Evolutionary conservation across 164 flowering plant species (phyloP), one percentile per base, ranked within the genome.

Genomic region (Litsea cubeba): DNA sequence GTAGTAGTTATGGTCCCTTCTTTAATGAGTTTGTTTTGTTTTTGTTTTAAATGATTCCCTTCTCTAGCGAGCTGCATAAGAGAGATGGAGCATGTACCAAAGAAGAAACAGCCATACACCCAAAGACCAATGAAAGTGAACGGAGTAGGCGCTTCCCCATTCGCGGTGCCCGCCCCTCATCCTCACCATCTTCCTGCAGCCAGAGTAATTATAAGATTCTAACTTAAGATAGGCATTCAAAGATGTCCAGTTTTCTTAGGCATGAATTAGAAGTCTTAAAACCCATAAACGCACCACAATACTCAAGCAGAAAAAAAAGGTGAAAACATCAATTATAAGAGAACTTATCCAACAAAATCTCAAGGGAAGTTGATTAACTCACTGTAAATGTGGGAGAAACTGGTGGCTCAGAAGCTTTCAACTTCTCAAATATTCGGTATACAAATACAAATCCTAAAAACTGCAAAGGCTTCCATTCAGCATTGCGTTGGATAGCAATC

Each of bases 171-270:
- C 91, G 84, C 8, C 97, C 96, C 74, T 85, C 88, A 84, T 96
- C 98, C 81, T 90, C 97, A 80, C 97, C 98, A 12, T 88, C 93
- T 84, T 94, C 98, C 99, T 94, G 92, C 81, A 88, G 68, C 60
- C 74, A 82, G 28, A 32, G 50, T n/a, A 71, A 5, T n/a, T 71
- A 71, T 71, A 14, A 50, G 20, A 23, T 46, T 70, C 24, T 20
- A 51, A 23, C 32, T 50, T 70, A 35, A 23, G 22, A 70, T 8
- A 14, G 32, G 69, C n/a, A 5, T 66, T 6, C 28, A 15, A 66
- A 30, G 40, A 32, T 35, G 17, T 3, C 15, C 14, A 63, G 23
- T 63, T 63, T 63, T 12, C 66, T 25, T 54, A 20, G 7, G n/a
- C 60, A 54, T 54, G 60, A 54, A 54, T 54, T 54, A 54, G n/a